Conservation (phyloP, 2,329 filamentous ascomycete genomes). For the Fusarium falciforme region DNA sequence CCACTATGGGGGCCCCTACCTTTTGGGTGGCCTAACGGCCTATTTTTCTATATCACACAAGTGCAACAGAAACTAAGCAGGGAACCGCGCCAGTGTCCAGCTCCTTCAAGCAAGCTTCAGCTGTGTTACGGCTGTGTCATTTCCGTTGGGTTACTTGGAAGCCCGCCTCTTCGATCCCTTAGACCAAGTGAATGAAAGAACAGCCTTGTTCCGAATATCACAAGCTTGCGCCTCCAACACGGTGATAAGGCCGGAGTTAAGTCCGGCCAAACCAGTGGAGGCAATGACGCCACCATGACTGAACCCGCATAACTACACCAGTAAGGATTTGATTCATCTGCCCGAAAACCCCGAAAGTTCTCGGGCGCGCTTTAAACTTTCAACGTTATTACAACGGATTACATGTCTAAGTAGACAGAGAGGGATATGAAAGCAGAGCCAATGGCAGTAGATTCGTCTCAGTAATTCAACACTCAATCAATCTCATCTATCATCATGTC, state of each 20-base stretch:
- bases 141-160: neutral
- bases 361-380: neutral
- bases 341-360: neutral
- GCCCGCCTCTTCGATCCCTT: neutral
- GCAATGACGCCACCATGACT: neutral
- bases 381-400: neutral
- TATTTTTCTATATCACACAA: neutral
- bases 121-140: neutral
- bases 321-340: neutral
- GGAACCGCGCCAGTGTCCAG: too few relatives aligned
- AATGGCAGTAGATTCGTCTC: neutral
- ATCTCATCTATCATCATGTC: neutral
- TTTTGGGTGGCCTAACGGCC: neutral
- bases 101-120: neutral
- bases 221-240: neutral
- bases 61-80: neutral
- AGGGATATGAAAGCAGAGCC: neutral
- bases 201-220: neutral
- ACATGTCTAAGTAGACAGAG: neutral
- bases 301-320: neutral
- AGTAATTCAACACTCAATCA: neutral
- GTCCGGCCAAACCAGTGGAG: neutral
- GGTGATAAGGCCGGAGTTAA: neutral
- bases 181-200: neutral
- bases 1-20: too few relatives aligned